phyloP scores from a whole-genome alignment of 2,329 filamentous ascomycete species.

The Fusarium nisikadoi region DNA sequence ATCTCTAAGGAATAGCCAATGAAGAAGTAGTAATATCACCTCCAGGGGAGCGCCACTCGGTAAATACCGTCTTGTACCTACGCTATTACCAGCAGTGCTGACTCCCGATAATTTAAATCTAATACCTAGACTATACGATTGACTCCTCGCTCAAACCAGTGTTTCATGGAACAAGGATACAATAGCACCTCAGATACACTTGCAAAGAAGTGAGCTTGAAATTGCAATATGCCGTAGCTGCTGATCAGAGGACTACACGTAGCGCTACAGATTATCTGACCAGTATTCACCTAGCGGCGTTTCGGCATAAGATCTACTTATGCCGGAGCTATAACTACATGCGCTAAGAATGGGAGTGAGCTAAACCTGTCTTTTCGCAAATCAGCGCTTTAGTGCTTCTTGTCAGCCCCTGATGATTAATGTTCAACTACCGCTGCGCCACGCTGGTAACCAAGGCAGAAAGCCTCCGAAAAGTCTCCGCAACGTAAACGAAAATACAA shows the following conservation, averaged over 20 bases:
- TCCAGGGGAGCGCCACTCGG: background rate
- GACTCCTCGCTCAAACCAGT: no score
- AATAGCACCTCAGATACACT: no score
- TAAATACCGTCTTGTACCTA: background rate
- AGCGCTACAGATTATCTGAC: background rate
- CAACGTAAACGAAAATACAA: background rate
- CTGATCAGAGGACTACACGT: background rate
- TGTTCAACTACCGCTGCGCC: background rate
- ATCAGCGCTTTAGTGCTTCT: background rate
- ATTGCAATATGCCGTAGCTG: background rate
- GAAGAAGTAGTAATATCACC: background rate
- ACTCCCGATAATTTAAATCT: background rate
- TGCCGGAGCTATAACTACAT: no score
- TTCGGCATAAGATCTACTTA: background rate
- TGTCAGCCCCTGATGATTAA: background rate
- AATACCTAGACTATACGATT: fast-evolving
- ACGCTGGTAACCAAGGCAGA: background rate
- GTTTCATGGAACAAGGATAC: background rate
- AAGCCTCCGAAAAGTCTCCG: background rate
- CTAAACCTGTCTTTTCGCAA: background rate
- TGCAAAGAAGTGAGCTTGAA: background rate
- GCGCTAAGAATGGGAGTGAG: background rate
- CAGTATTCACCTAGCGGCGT: background rate
- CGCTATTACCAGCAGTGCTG: background rate
- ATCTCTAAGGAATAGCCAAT: background rate